A percentile compares a stretch with the other conserved stretches of the same genome.
Evolutionary conservation across 306 rosid genomes (phyloP).

Genomic region (Vigna reflexopilosa): DNA sequence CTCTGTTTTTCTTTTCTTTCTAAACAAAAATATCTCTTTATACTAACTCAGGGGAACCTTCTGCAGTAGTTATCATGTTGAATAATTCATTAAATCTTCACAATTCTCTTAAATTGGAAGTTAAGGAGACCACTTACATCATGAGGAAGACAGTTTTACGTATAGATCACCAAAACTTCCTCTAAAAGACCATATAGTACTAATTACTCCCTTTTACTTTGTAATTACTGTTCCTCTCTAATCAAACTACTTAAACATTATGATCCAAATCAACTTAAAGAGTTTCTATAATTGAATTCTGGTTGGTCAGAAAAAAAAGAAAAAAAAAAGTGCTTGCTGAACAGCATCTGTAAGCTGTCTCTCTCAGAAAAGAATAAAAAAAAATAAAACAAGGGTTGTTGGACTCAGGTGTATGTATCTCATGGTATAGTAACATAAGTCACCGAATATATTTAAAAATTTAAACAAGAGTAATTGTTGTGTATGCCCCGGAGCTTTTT

Average conservation of each 20-base stretch:
- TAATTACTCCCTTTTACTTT: constrained; percentile 83
- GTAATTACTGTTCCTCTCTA: constrained; percentile 57
- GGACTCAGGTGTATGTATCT: constrained; percentile 28
- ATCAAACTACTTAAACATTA: constrained; percentile 45
- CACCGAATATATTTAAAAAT: constrained; percentile 9
- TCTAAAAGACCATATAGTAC: constrained; percentile 65
- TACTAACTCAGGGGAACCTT: constrained; percentile 50
- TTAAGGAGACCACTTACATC: constrained; percentile 61
- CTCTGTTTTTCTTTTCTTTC: constrained; percentile 3
- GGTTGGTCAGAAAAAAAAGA: constrained; percentile 30
- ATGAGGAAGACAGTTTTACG: constrained; percentile 45
- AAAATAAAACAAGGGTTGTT: background rate
- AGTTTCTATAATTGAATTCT: constrained; percentile 39
- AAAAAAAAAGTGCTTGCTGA: constrained; percentile 11
- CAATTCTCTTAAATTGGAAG: constrained; percentile 77
- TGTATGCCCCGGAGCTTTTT: constrained; percentile 34
- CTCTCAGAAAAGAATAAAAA: background rate
- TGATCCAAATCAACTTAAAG: constrained; percentile 54
- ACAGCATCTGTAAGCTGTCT: constrained; percentile 29
- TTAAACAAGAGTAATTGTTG: constrained; percentile 29
- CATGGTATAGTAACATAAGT: constrained; percentile 36
- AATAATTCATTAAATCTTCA: constrained; percentile 62
- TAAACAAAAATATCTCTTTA: constrained; percentile 19
- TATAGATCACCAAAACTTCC: constrained; percentile 56
- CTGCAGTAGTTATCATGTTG: constrained; percentile 50